These are phyloP conservation scores for Teratosphaeria pseudoeucalypti DNA, from an alignment of 2,329 filamentous ascomycete genomes.

Conservation along the genomic window DNA sequence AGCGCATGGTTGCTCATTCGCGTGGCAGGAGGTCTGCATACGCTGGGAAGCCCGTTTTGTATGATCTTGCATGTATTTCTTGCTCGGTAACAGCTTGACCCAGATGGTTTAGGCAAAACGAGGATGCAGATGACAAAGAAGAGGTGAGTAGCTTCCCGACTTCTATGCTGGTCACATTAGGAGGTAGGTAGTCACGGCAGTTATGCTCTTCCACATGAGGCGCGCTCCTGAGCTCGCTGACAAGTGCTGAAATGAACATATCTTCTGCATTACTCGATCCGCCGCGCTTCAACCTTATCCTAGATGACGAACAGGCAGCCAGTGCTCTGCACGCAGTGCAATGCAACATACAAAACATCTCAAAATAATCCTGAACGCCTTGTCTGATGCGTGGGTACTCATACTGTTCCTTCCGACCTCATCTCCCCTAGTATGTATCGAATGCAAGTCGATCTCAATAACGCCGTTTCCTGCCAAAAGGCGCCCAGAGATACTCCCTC, in stretches of 20 bases:
- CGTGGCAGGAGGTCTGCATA: no score
- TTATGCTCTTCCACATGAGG: no score
- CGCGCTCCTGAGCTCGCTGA: no score
- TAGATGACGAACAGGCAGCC: background rate
- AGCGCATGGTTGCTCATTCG: no score
- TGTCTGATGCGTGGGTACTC: background rate
- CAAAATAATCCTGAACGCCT: background rate
- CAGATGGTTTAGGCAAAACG: no score
- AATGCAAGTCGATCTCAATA: background rate
- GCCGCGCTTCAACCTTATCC: background rate
- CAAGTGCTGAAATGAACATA: background rate
- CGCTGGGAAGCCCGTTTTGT: no score
- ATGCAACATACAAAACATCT: background rate
- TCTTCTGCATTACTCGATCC: background rate
- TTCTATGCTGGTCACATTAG: no score
- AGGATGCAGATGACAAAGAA: no score
- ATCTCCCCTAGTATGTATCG: background rate
- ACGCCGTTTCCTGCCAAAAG: conserved; percentile 1
- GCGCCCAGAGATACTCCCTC: conserved; percentile 5
- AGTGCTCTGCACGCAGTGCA: background rate
- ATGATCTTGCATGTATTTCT: no score
- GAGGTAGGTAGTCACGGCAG: no score
- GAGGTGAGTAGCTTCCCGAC: no score
- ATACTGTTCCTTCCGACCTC: background rate
- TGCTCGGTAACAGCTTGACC: no score